Base-by-base conservation (phyloP, 2,329 filamentous ascomycete species). In the Pseudocercospora musae region DNA sequence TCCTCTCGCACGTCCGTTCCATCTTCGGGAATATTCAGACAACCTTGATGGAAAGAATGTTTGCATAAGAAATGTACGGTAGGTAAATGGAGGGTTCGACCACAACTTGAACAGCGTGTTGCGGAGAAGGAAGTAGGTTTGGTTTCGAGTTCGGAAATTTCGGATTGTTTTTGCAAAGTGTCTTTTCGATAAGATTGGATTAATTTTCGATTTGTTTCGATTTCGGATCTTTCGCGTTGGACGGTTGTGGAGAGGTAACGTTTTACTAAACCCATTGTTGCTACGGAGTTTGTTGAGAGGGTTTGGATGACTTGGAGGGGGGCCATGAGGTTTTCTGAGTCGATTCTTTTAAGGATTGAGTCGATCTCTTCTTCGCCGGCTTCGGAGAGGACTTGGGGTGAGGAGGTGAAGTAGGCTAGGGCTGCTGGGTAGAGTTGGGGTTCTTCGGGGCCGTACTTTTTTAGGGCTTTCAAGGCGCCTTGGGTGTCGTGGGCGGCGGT, bases 231-330 rank as follows among this genome's bases (percentile, higher is more conserved):
- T 78, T 99, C 95, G 56, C 91, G 87, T 69, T 91, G 88, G 66
- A 99, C 96, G 8, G 93, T 96, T 55, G 90, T 87, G 66, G 90
- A 87, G 1, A 99, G 86, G 76, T 99, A 99, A 5, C 88, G 87
- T 78, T 97, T 98, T 65, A 99, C 89, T 84, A 98, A 92, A 56
- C 94, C 95, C 91, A 99, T 97, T 0, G 92, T 98, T 0, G 96
- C 94, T 2, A 97, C 91, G 5, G 88, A 85, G 68, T 89, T 90
- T 57, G 84, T 84, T 64, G 85, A 88, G 13, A 99, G 84, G 0
- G 93, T 95, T 76, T 99, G 94, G 15, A 99, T 95, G 31, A 99
- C 95, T 75, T 99, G 95, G 3, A 99, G 81, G 0, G 95, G 95
- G 0, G 95, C 94, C 91, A 99, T 95, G 40, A 99, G 85, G 0